Evolutionary conservation across 768 basidiomycete genomes (phyloP), one percentile per base, ranked within the genome.

Genomic region (Hygrophoropsis aurantiaca): DNA sequence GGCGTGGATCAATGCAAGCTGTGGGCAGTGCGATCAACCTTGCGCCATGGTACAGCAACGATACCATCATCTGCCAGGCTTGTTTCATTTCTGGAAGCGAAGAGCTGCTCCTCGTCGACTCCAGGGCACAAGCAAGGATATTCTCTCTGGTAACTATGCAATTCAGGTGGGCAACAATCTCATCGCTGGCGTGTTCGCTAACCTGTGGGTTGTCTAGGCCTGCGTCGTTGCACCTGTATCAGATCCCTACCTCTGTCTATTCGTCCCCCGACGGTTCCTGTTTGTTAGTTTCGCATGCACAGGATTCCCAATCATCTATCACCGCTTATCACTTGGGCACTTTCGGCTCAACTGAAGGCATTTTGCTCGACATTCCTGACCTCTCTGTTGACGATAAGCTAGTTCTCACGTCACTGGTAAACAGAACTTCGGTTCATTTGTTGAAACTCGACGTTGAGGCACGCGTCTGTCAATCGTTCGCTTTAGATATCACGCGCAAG

Each of bases 251-350:
- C 13, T 58, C 52, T n/a, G 64, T 75, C 15, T 63, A 63, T 55
- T 73, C 79, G 2, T 72, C 81, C 0, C 79, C 81, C 0, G 81
- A 82, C 52, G 80, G 78, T 0, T 67, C 81, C 18, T 82, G 80
- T 52, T 56, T 83, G 16, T 27, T 82, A 19, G 58, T 69, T 2
- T 52, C 67, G 5, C 64, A 70, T 33, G 40, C 42, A 1, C 42
- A 55, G 26, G 59, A 57, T 11, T 38, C 54, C 18, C 23, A 51
- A 21, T 24, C 48, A 3, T 30, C 42, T 37, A 40, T 77, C 4
- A 69, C 62, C 2, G 73, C 73, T 0, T 81, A 75, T 51, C 83
- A 83, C 53, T 81, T 76, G 78, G 65, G 62, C 9, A 78, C 79
- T 1, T 81, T 84, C 47, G 83, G 82, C 3, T 74, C 77, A 0